These are phyloP conservation scores for Boletus sp. DNA, from an alignment of 768 basidiomycete species.

Conservation along the genomic window DNA sequence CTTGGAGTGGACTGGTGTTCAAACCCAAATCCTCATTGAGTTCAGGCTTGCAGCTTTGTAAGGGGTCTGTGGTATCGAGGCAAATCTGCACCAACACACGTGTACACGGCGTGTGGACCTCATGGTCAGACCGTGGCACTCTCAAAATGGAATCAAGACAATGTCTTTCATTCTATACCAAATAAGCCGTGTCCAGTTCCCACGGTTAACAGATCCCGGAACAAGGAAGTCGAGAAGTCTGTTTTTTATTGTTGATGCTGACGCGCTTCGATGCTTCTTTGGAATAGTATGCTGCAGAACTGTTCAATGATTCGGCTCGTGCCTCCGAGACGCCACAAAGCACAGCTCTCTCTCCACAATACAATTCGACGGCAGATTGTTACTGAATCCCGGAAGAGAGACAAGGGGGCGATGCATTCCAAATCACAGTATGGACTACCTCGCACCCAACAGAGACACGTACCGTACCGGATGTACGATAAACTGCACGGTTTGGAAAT, in stretches of 20 bases:
- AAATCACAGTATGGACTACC: neutral
- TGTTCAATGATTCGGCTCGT: neutral
- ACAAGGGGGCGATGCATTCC: neutral
- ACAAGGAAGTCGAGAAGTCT: slow-evolving; percentile 22
- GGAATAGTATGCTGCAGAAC: neutral
- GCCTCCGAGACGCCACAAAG: slow-evolving; percentile 26
- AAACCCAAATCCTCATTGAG: slow-evolving; percentile 1
- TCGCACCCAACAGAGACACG: neutral
- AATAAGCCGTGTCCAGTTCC: slow-evolving; percentile 1
- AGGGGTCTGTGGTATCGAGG: neutral
- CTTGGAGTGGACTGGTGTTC: no score
- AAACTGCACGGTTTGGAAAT: neutral
- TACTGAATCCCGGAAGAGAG: neutral
- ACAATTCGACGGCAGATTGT: neutral
- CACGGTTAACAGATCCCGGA: slow-evolving; percentile 16
- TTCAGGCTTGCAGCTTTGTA: neutral
- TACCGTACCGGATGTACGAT: neutral
- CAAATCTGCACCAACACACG: slow-evolving; percentile 5
- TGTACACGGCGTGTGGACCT: slow-evolving; percentile 14
- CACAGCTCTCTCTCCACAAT: slow-evolving; percentile 8
- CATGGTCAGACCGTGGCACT: slow-evolving; percentile 9
- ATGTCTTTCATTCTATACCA: slow-evolving; percentile 7
- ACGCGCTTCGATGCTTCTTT: slow-evolving; percentile 7
- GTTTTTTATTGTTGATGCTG: slow-evolving; percentile 18
- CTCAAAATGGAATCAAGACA: neutral